These are phyloP conservation scores for Nigrograna mackinnonii DNA, from an alignment of 2,329 filamentous ascomycete species.

Conservation along the genomic window DNA sequence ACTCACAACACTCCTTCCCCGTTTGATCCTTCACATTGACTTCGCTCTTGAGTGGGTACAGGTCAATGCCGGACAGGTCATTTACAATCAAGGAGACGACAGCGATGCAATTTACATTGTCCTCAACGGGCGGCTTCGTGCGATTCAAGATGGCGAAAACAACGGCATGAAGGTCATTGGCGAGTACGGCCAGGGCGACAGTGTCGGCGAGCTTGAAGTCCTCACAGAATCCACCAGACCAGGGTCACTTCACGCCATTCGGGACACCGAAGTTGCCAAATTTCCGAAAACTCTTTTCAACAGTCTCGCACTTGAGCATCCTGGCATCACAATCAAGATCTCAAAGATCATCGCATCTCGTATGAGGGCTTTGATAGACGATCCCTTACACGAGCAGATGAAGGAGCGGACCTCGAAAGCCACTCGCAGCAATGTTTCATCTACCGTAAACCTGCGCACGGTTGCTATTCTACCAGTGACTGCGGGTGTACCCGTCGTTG, in stretches of 20 bases:
- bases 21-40: slow-evolving; percentile 92
- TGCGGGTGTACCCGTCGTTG: slow-evolving; percentile 87
- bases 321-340: slow-evolving; percentile 97
- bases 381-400: slow-evolving; percentile 69
- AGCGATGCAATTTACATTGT: slow-evolving; percentile 99
- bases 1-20: slow-evolving; percentile 84
- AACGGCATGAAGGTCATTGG: slow-evolving; percentile 84
- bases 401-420: slow-evolving; percentile 64
- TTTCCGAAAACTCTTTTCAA: slow-evolving; percentile 97
- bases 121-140: slow-evolving; percentile 84
- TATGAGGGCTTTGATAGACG: slow-evolving; percentile 87
- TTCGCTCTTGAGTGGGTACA: slow-evolving; percentile 99
- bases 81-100: slow-evolving; percentile 91
- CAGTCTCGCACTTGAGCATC: slow-evolving; percentile 94
- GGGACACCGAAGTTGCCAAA: slow-evolving; percentile 94
- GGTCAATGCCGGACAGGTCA: slow-evolving; percentile 90
- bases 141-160: slow-evolving; percentile 79
- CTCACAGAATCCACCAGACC: slow-evolving; percentile 92
- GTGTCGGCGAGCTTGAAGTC: slow-evolving; percentile 94
- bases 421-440: slow-evolving; percentile 69
- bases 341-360: slow-evolving; percentile 97
- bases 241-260: slow-evolving; percentile 91
- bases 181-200: slow-evolving; percentile 96
- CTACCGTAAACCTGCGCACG: slow-evolving; percentile 88
- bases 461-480: slow-evolving; percentile 92